Base-by-base conservation (phyloP, 2,329 filamentous ascomycete genomes). In the Penicillium sp. region DNA sequence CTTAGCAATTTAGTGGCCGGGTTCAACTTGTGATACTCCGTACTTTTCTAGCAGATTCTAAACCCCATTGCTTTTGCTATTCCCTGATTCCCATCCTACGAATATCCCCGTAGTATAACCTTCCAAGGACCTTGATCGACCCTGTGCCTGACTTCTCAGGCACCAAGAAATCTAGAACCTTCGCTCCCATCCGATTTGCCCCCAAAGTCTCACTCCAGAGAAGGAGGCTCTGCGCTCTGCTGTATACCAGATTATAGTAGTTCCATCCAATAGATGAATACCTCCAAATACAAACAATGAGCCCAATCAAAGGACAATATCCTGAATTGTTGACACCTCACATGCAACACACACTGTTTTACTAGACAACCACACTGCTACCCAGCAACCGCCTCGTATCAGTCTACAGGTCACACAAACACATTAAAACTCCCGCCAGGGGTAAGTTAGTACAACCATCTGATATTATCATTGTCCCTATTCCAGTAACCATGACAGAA, bases 121-220 rank as follows among this genome's bases (percentile, higher is more conserved):
- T 15, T n/a, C 13, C n/a, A 9, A 30, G 22, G 62, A 58, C 56
- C 55, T 8, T 12, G 50, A 44, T 26, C n/a, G 17, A 49, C 35
- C 12, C 1, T 19, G 1, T 63, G 56, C 65, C 65, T 70, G 49
- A 70, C 66, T 66, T 69, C 15, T 4, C 28, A 40, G 53, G 53
- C 53, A 55, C 15, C 17, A 8, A 45, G 10, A 37, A 60, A 68
- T 73, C 73, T 75, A 74, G 73, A 75, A 76, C 65, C 66, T 75
- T 76, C 73, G 68, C 38, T 37, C 50, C 30, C 19, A 12, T 38
- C 15, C 19, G n/a, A 30, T 12, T 28, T 26, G 35, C 19, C 13
- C 37, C 22, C 5, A 19, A 4, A 4, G 44, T 26, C 13, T 17
- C 28, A 28, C 44, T 8, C 13, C 22, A 28, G 9, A 13, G 19